phyloP scores from a whole-genome alignment of 2,329 filamentous ascomycete genomes.

The Neobulgaria alba region DNA sequence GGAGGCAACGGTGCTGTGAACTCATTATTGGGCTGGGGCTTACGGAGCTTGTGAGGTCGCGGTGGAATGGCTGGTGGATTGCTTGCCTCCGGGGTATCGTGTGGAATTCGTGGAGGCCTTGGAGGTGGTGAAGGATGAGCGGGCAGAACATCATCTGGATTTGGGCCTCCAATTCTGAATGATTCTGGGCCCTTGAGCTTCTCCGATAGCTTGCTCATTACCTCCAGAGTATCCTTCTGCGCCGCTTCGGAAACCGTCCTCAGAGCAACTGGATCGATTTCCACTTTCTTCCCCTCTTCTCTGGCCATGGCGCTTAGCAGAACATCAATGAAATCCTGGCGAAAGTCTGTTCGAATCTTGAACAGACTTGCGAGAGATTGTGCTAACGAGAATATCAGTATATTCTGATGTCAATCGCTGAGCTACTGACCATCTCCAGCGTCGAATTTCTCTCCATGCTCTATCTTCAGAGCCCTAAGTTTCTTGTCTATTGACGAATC shows the following conservation, averaged over 20 bases:
- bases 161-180: constrained; percentile 1
- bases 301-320: constrained; percentile 6
- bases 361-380: constrained; percentile 7
- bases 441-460: constrained; percentile 12
- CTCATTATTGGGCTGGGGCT: too few relatives aligned
- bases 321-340: constrained; percentile 9
- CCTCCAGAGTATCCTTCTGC: constrained; percentile 10
- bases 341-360: constrained; percentile 10
- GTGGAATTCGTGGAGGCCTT: too few relatives aligned
- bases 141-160: constrained; percentile 14
- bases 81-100: too few relatives aligned
- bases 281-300: constrained; percentile 2
- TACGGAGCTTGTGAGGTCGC: too few relatives aligned
- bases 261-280: constrained; percentile 9
- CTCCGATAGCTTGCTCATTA: constrained; percentile 11
- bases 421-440: constrained; percentile 11
- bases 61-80: too few relatives aligned
- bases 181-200: constrained; percentile 1
- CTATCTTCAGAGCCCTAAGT: constrained; percentile 2
- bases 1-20: too few relatives aligned
- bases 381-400: constrained; percentile 9
- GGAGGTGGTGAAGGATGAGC: constrained; percentile 11
- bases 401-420: not conserved
- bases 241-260: constrained; percentile 7
- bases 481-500: constrained; percentile 5